Conservation (phyloP, 768 basidiomycete genomes). For the Mycena leptocephala region DNA sequence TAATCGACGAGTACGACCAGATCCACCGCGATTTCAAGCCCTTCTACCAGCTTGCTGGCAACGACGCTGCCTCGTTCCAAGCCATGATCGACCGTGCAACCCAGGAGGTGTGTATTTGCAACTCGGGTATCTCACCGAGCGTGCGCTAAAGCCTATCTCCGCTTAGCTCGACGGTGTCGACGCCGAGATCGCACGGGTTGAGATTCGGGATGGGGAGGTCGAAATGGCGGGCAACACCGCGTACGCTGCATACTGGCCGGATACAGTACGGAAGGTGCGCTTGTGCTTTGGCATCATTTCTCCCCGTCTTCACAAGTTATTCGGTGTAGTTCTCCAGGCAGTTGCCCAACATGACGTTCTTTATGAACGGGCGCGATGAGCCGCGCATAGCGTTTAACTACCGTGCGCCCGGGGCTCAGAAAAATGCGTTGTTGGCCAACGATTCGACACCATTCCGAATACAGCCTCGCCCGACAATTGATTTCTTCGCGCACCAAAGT, state of each 20-base stretch:
- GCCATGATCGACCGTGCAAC: not conserved
- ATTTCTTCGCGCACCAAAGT: slow-evolving; percentile 17
- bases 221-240: not conserved
- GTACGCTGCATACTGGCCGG: not conserved
- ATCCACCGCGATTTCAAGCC: slow-evolving; percentile 24
- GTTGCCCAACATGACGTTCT: slow-evolving; percentile 17
- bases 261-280: not conserved
- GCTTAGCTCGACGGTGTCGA: not conserved
- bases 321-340: not conserved
- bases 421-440: not conserved
- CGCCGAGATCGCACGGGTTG: not conserved
- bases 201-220: not conserved
- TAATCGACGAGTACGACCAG: slow-evolving; percentile 34
- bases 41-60: slow-evolving; percentile 12
- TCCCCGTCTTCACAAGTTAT: not conserved
- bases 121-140: not conserved
- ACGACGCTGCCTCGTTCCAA: slow-evolving; percentile 1
- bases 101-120: not conserved
- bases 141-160: not conserved
- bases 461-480: not conserved
- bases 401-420: not conserved
- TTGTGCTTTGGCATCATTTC: too few relatives aligned
- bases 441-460: not conserved
- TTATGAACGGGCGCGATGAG: slow-evolving; percentile 26
- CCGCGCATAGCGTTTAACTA: slow-evolving; percentile 18